Conservation (phyloP, 2,329 filamentous ascomycete genomes). For the Knufia fluminis region DNA sequence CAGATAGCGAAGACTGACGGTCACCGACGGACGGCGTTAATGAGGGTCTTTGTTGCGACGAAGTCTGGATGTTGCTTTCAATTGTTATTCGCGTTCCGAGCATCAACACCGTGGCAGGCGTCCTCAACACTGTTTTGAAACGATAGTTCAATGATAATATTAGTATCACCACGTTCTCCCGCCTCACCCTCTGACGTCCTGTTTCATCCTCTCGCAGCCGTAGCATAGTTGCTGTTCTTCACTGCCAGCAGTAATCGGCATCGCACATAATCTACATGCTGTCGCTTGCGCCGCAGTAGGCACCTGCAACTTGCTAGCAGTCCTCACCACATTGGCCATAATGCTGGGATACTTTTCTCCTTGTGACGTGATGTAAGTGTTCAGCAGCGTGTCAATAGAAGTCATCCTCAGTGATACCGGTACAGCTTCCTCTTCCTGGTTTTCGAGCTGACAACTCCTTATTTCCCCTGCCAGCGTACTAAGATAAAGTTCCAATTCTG, state of each 20-base stretch:
- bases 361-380: conserved; percentile 76
- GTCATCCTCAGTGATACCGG: conserved; percentile 53
- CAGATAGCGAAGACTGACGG: conserved; percentile 8
- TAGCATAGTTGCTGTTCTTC: conserved; percentile 42
- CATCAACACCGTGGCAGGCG: no score
- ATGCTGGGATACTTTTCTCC: conserved; percentile 82
- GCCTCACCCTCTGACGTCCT: conserved; percentile 16
- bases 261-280: conserved; percentile 47
- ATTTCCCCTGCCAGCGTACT: conserved; percentile 32
- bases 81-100: no score
- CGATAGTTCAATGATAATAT: not conserved
- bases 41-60: no score
- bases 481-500: conserved; percentile 65
- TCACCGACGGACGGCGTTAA: not conserved
- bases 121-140: no score
- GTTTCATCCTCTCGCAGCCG: conserved; percentile 34
- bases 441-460: conserved; percentile 27
- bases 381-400: conserved; percentile 86
- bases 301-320: conserved; percentile 65
- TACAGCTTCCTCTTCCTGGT: conserved; percentile 15
- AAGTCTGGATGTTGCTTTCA: no score
- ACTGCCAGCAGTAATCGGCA: conserved; percentile 1
- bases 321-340: conserved; percentile 90
- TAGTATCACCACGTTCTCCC: not conserved
- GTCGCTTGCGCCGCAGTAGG: conserved; percentile 22